Evolutionary conservation across 106 monocot genomes (phyloP).

Genomic region (Dactylorhiza incarnata): DNA sequence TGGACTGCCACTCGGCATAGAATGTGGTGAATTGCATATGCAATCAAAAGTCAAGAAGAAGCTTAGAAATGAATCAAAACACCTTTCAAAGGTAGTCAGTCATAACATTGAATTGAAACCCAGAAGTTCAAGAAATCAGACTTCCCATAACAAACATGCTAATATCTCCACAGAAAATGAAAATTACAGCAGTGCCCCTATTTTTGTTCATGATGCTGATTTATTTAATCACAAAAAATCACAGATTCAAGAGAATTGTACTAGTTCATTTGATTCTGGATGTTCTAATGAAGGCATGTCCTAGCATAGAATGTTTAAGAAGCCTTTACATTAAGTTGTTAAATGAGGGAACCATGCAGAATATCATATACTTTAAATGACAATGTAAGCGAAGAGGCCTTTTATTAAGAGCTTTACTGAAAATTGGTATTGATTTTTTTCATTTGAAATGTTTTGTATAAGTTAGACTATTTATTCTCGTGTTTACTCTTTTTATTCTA

Average conservation of each 20-base stretch:
- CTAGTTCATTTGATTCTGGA: slow-evolving; percentile 4
- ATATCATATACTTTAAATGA: slow-evolving; percentile 48
- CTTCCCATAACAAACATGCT: no score
- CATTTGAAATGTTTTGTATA: neutral
- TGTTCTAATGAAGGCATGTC: slow-evolving; percentile 6
- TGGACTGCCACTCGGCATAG: neutral
- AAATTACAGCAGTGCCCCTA: neutral
- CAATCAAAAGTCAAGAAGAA: slow-evolving; percentile 13
- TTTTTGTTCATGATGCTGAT: neutral
- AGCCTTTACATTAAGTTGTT: slow-evolving; percentile 30
- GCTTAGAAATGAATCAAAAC: slow-evolving; percentile 17
- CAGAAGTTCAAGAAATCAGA: slow-evolving; percentile 20
- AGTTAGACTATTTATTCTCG: neutral
- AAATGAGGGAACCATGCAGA: slow-evolving; percentile 29
- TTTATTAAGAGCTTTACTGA: slow-evolving; percentile 33
- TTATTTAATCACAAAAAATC: neutral
- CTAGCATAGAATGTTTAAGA: slow-evolving; percentile 38
- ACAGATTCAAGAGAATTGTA: slow-evolving; percentile 3
- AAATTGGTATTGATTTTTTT: slow-evolving; percentile 38
- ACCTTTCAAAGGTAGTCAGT: slow-evolving; percentile 10
- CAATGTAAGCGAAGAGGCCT: slow-evolving; percentile 34
- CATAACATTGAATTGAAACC: slow-evolving; percentile 13
- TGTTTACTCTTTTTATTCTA: no score
- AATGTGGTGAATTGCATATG: slow-evolving; percentile 7
- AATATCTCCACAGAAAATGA: slow-evolving; percentile 5